Percentiles rank a stretch among this genome's conserved stretches.
These are phyloP conservation scores for Lavandula angustifolia DNA, from an alignment of 257 asterid genomes.

Conservation along the genomic window DNA sequence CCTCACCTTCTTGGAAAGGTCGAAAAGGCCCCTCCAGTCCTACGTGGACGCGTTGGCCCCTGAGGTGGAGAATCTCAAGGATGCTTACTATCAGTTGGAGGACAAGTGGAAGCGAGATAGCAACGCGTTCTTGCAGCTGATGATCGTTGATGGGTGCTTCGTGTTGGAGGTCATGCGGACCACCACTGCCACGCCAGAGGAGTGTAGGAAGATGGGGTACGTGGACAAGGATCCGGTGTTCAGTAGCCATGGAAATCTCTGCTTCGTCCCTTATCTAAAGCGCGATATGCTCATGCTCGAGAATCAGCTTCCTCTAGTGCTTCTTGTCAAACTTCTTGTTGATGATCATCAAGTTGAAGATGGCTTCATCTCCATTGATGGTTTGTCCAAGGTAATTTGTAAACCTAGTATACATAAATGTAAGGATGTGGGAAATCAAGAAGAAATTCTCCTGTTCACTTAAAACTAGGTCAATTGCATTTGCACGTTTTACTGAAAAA, in stretches of 20 bases:
- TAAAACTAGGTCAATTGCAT: too few species aligned
- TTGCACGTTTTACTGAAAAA: too few species aligned
- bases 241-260: constrained; percentile 36
- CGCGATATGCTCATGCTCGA: constrained; percentile 38
- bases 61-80: not conserved
- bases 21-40: constrained; percentile 6
- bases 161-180: not conserved
- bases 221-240: constrained; percentile 31
- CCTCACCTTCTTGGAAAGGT: constrained; percentile 27
- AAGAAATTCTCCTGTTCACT: too few species aligned
- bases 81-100: not conserved
- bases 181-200: not conserved
- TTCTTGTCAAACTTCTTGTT: not conserved
- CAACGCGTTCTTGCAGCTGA: not conserved
- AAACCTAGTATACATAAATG: too few species aligned
- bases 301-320: constrained; percentile 31
- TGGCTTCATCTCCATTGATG: not conserved
- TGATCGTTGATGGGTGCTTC: constrained; percentile 27
- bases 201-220: not conserved
- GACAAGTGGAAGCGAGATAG: not conserved
- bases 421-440: too few species aligned
- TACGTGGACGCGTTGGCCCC: constrained; percentile 4
- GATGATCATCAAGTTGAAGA: not conserved
- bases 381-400: constrained; percentile 8
- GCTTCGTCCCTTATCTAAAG: constrained; percentile 26